These are phyloP conservation scores for Asterophora parasitica DNA, from an alignment of 768 basidiomycete genomes.

Conservation along the genomic window DNA sequence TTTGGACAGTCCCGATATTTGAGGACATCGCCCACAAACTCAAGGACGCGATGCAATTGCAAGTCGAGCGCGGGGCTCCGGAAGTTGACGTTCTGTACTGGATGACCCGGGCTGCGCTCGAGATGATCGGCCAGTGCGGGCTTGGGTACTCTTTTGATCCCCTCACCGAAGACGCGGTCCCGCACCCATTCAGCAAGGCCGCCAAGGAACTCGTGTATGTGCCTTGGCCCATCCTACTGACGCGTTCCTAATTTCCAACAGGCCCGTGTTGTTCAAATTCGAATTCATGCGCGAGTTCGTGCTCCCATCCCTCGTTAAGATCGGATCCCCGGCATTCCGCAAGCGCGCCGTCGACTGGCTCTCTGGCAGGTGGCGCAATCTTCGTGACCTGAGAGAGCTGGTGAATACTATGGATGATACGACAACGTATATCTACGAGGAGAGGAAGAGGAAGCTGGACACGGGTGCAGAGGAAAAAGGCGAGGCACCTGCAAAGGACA, in stretches of 20 bases:
- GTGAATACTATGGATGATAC: conserved; percentile 30
- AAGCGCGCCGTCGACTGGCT: conserved; percentile 26
- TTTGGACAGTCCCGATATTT: conserved; percentile 13
- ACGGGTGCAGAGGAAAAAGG: conserved; percentile 24
- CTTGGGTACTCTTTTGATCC: conserved; percentile 29
- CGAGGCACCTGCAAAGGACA: conserved; percentile 27
- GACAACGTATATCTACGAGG: conserved; percentile 27
- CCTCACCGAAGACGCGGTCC: conserved; percentile 19
- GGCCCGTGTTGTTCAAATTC: conserved; percentile 9
- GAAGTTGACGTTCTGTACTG: conserved; percentile 24
- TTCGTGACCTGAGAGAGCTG: conserved; percentile 26
- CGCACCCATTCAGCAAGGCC: conserved; percentile 24
- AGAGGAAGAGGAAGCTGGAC: conserved; percentile 28
- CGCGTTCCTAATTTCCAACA: too few species aligned
- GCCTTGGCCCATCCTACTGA: neutral
- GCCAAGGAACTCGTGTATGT: conserved; percentile 25
- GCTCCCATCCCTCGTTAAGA: conserved; percentile 23
- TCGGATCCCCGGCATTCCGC: conserved; percentile 30
- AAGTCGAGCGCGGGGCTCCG: conserved; percentile 10
- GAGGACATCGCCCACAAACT: conserved; percentile 17
- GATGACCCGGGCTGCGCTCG: conserved; percentile 26
- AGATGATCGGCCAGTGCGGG: conserved; percentile 27
- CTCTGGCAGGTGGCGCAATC: conserved; percentile 18
- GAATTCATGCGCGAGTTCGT: conserved; percentile 18
- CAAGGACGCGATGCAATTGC: conserved; percentile 2